These are phyloP conservation scores for Solanum stenotomum DNA, from an alignment of 257 asterid species.

Conservation along the genomic window DNA sequence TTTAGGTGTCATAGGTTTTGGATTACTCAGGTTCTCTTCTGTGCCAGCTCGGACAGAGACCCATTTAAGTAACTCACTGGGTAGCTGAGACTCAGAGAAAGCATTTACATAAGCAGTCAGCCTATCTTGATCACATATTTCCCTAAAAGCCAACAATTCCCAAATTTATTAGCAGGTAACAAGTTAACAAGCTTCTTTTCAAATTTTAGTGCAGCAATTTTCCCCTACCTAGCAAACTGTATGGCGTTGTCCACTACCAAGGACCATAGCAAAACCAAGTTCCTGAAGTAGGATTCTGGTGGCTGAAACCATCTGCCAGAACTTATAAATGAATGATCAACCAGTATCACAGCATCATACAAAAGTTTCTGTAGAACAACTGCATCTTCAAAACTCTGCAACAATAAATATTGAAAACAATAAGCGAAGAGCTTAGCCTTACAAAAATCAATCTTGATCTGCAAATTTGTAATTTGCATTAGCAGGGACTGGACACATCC, in stretches of 20 bases:
- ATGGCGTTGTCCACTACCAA: conserved; percentile 54
- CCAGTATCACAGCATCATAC: conserved; percentile 52
- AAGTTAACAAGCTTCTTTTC: conserved; percentile 2
- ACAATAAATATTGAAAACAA: neutral
- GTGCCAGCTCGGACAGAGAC: conserved; percentile 28
- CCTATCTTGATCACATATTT: conserved; percentile 33
- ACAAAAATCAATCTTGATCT: neutral
- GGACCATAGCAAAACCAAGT: conserved; percentile 57
- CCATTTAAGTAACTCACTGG: conserved; percentile 49
- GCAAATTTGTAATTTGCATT: neutral
- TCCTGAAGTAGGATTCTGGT: conserved; percentile 25
- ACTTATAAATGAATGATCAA: conserved; percentile 39
- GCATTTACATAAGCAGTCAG: conserved; percentile 44
- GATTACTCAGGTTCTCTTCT: conserved; percentile 17
- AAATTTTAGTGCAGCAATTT: conserved; percentile 1
- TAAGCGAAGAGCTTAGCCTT: neutral
- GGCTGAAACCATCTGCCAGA: conserved; percentile 42
- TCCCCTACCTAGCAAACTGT: conserved; percentile 50
- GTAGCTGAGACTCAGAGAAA: conserved; percentile 45
- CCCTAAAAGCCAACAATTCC: conserved; percentile 38
- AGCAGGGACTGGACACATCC: neutral
- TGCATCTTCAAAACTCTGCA: conserved; percentile 51
- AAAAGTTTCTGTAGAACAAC: conserved; percentile 36
- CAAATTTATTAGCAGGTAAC: conserved; percentile 12
- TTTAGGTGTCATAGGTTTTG: conserved; percentile 30